A percentile compares a stretch with the other conserved stretches of the same genome.
Evolutionary conservation across 164 flowering plant genomes (phyloP).

Genomic region (Nelumbo lutea): DNA sequence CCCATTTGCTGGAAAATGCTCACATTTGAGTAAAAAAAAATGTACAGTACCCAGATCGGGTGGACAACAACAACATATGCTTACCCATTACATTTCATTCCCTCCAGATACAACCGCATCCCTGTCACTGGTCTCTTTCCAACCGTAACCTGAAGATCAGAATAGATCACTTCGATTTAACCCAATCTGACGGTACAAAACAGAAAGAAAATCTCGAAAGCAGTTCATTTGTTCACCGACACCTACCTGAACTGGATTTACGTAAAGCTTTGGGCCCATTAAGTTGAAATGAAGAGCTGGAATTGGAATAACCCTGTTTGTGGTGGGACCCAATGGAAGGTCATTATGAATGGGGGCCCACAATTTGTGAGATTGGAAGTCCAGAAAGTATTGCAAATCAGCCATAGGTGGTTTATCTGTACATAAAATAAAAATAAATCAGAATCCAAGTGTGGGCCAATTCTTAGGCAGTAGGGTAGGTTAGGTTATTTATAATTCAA

Average conservation of each 20-base stretch:
- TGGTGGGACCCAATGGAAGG: slow-evolving; percentile 46
- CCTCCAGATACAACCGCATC: slow-evolving; percentile 74
- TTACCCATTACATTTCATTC: slow-evolving; percentile 66
- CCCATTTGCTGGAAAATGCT: no score
- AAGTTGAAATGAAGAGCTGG: slow-evolving; percentile 47
- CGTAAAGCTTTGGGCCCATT: slow-evolving; percentile 73
- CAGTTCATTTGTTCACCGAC: neutral
- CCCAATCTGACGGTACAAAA: neutral
- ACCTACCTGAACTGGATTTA: slow-evolving; percentile 60
- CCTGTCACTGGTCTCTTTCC: slow-evolving; percentile 68
- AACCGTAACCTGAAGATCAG: slow-evolving; percentile 41
- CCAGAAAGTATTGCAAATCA: slow-evolving; percentile 62
- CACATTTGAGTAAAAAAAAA: no score
- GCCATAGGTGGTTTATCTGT: slow-evolving; percentile 75
- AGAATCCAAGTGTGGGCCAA: neutral
- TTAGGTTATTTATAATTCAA: no score
- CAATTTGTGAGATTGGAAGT: slow-evolving; percentile 52
- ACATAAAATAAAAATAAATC: neutral
- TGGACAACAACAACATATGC: neutral
- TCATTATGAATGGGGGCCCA: slow-evolving; percentile 84
- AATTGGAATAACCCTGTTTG: slow-evolving; percentile 28
- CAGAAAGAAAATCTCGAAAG: neutral
- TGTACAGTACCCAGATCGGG: no score
- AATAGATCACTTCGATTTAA: neutral
- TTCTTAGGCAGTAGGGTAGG: no score